Evolutionary conservation across 495 filamentous ascomycete species (phyloP).

Genomic region (Chaetomium fimeti): DNA sequence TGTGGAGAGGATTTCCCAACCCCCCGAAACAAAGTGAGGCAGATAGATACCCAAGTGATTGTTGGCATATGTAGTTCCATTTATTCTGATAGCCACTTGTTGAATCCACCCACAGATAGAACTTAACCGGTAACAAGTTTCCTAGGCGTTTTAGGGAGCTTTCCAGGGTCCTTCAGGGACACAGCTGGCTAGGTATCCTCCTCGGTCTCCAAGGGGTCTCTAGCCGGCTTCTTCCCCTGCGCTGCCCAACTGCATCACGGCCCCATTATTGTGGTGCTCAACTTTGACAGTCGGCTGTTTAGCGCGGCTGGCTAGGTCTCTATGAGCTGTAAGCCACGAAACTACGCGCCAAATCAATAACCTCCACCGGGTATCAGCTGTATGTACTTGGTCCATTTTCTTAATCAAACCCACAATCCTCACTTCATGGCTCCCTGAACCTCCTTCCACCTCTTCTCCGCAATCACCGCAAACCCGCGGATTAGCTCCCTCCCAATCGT

Average conservation of each 20-base stretch:
- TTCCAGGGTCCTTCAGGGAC: too few species aligned
- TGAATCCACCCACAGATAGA: too few species aligned
- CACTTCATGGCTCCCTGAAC: slow-evolving; percentile 33
- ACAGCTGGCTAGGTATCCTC: too few species aligned
- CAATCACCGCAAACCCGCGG: slow-evolving; percentile 41
- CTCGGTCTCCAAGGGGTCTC: too few species aligned
- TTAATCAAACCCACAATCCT: not conserved
- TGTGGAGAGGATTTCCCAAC: too few species aligned
- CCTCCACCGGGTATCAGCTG: slow-evolving; percentile 9
- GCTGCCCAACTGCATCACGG: not conserved
- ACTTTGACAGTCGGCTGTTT: not conserved
- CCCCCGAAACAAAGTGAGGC: too few species aligned
- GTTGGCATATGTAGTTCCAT: too few species aligned
- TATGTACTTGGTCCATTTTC: not conserved
- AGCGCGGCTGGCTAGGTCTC: not conserved
- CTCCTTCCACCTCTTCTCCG: slow-evolving; percentile 45
- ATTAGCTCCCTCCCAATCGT: slow-evolving; percentile 42
- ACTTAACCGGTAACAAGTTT: too few species aligned
- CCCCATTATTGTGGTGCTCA: not conserved
- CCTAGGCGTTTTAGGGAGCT: too few species aligned
- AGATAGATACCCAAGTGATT: too few species aligned
- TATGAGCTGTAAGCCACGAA: not conserved
- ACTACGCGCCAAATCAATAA: not conserved
- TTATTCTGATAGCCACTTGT: too few species aligned
- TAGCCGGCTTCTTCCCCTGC: too few species aligned